phyloP scores from a whole-genome alignment of 1,284 basidiomycete genomes.

The Ustilago crameri region DNA sequence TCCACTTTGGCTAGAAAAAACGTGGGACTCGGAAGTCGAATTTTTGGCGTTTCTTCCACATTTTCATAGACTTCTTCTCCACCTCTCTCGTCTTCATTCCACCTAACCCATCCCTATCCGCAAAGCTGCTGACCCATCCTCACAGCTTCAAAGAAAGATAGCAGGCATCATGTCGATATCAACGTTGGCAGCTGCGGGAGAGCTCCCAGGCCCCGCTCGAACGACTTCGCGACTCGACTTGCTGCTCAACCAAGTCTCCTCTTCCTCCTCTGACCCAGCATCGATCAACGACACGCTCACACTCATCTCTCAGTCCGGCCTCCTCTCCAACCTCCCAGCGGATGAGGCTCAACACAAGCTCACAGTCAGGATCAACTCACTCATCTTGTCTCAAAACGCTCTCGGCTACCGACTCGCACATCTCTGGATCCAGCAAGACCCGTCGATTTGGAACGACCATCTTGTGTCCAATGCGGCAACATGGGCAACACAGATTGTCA shows the following conservation, averaged over 20 bases:
- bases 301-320: conserved; percentile 33
- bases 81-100: conserved; percentile 2
- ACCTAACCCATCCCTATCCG: no score
- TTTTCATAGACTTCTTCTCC: conserved; percentile 4
- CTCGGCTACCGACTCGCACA: conserved; percentile 40
- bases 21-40: conserved; percentile 27
- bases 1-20: background rate
- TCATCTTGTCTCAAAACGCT: conserved; percentile 42
- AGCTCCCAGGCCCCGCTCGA: conserved; percentile 30
- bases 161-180: conserved; percentile 3
- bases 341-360: conserved; percentile 47
- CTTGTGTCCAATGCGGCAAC: conserved; percentile 36
- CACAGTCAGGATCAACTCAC: conserved; percentile 43
- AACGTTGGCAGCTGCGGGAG: conserved; percentile 5
- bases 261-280: conserved; percentile 11
- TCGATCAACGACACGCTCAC: conserved; percentile 23
- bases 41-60: conserved; percentile 2
- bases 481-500: conserved; percentile 48
- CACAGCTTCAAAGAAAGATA: background rate
- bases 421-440: conserved; percentile 44
- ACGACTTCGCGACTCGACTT: conserved; percentile 28
- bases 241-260: conserved; percentile 32
- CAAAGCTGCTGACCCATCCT: background rate
- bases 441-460: conserved; percentile 36
- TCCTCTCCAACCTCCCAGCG: conserved; percentile 15